Percentiles rank a stretch among this genome's conserved stretches.
Conservation (phyloP, 78 protist genomes). For the Protostelium mycophagum region DNA sequence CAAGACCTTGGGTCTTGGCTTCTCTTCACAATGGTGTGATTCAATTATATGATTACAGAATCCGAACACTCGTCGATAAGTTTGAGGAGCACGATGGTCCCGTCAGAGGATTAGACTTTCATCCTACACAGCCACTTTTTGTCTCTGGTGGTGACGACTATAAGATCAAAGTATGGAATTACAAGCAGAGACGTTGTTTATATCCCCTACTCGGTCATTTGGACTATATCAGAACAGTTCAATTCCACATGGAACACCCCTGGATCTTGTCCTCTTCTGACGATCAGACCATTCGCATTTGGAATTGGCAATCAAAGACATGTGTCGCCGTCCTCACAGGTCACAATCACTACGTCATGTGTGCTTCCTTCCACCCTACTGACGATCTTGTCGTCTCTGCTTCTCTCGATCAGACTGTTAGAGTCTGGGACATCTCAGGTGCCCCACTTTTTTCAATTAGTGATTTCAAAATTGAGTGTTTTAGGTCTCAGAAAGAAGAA, state of each 20-base stretch:
- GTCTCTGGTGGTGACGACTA: conserved; percentile 99
- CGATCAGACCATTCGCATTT: conserved; percentile 96
- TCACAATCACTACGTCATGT: conserved; percentile 99
- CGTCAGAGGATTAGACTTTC: conserved; percentile 97
- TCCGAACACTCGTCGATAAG: conserved; percentile 90
- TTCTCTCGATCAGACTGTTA: conserved; percentile 96
- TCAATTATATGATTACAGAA: conserved; percentile 97
- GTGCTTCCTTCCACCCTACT: conserved; percentile 95
- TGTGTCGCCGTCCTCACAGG: conserved; percentile 95
- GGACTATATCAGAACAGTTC: conserved; percentile 97
- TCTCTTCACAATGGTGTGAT: conserved; percentile 94
- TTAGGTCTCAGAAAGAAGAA: conserved; percentile 68
- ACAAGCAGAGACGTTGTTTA: conserved; percentile 94
- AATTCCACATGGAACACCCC: conserved; percentile 89
- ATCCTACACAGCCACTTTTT: conserved; percentile 95
- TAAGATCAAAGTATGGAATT: conserved; percentile 98
- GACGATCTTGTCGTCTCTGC: conserved; percentile 94
- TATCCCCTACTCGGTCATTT: conserved; percentile 94
- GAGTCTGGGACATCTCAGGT: conserved; percentile 97
- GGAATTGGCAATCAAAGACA: conserved; percentile 98
- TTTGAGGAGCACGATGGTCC: conserved; percentile 99
- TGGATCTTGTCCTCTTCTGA: conserved; percentile 97
- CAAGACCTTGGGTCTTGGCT: conserved; percentile 95
- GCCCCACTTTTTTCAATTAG: background rate
- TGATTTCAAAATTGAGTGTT: background rate